A percentile compares a stretch with the other conserved stretches of the same genome.
These are phyloP conservation scores for Emericellopsis atlantica DNA, from an alignment of 2,329 filamentous ascomycete species.

Conservation along the genomic window DNA sequence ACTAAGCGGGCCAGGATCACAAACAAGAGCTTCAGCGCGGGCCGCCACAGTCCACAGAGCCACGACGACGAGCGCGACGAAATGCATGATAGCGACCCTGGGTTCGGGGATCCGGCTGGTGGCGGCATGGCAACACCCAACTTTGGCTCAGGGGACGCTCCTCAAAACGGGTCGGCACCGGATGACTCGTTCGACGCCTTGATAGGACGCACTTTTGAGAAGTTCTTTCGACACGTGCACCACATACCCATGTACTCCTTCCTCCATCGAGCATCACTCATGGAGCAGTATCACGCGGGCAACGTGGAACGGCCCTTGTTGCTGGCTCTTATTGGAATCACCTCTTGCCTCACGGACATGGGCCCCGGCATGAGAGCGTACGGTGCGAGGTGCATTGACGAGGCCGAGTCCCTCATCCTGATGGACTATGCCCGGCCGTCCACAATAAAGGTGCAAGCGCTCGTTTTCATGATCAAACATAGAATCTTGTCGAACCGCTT, in stretches of 20 bases:
- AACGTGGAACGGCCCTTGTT: conserved; percentile 42
- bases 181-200: conserved; percentile 34
- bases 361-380: conserved; percentile 38
- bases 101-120: conserved; percentile 15
- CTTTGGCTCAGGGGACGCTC: conserved; percentile 10
- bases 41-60: conserved; percentile 17
- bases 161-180: conserved; percentile 2
- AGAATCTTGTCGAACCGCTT: conserved; percentile 29
- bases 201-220: conserved; percentile 38
- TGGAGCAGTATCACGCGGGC: conserved; percentile 44
- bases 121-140: conserved; percentile 17
- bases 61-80: conserved; percentile 20
- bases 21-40: conserved; percentile 8
- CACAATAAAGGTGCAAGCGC: conserved; percentile 39
- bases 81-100: conserved; percentile 19
- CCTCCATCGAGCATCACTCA: conserved; percentile 44
- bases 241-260: conserved; percentile 48
- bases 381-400: conserved; percentile 39
- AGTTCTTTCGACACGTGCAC: conserved; percentile 46
- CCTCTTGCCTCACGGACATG: conserved; percentile 40
- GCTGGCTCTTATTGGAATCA: conserved; percentile 42
- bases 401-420: conserved; percentile 39
- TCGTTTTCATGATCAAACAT: conserved; percentile 30
- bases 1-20: conserved; percentile 25
- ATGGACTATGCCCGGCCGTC: conserved; percentile 41